Percentiles rank a stretch among this genome's conserved stretches.
phyloP scores from a whole-genome alignment of 495 filamentous ascomycete species.

The Xylaria castorea region DNA sequence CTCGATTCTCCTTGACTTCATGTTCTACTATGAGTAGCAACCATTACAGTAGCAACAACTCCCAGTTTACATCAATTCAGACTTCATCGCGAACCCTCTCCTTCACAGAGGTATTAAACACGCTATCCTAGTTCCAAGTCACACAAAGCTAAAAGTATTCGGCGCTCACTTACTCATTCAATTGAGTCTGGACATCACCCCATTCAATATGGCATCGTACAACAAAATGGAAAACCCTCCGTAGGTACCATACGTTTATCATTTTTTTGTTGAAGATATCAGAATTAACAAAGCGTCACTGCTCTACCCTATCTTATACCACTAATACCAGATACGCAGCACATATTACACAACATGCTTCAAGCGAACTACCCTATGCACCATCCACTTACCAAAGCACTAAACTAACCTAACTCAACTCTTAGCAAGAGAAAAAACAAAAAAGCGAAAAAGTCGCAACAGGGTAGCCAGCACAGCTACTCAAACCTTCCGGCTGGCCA shows the following conservation, averaged over 20 bases:
- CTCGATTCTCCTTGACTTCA: neutral
- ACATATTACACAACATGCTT: neutral
- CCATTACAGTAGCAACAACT: neutral
- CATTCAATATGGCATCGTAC: neutral
- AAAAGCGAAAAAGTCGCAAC: neutral
- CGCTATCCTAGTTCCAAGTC: neutral
- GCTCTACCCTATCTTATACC: neutral
- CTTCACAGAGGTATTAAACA: neutral
- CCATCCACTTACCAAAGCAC: neutral
- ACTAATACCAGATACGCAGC: neutral
- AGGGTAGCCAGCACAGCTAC: neutral
- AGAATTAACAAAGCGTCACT: neutral
- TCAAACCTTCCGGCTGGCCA: neutral
- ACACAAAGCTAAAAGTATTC: neutral
- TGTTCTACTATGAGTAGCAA: neutral
- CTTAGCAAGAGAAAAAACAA: neutral
- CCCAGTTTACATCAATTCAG: neutral
- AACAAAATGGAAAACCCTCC: neutral
- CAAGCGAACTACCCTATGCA: neutral
- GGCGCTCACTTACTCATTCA: neutral
- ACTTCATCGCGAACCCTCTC: neutral
- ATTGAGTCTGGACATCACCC: neutral
- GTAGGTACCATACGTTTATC: neutral
- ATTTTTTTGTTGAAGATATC: neutral
- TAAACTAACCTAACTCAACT: neutral